Percentiles rank a stretch among this genome's conserved stretches.
These are phyloP conservation scores for Trypanosoma caninum DNA, from an alignment of 208 protist species.

Conservation along the genomic window DNA sequence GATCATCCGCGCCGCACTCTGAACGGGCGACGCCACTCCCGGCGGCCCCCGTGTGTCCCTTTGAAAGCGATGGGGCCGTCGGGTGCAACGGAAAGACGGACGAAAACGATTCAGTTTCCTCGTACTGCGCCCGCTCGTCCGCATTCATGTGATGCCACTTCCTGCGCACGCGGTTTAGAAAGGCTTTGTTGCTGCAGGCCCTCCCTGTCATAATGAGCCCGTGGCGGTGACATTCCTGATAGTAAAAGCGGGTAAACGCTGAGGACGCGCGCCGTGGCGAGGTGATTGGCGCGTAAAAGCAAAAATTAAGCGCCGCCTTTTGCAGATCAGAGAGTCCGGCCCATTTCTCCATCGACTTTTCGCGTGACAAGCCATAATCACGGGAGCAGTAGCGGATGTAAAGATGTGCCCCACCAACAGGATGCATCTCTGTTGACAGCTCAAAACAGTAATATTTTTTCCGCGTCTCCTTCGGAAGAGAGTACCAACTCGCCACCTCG, in stretches of 20 bases:
- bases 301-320: constrained; percentile 73
- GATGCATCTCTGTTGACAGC: constrained; percentile 16
- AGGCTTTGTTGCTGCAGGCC: constrained; percentile 45
- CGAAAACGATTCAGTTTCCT: constrained; percentile 37
- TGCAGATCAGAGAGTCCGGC: constrained; percentile 57
- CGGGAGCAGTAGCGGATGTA: constrained; percentile 58
- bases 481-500: constrained; percentile 23
- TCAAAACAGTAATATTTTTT: constrained; percentile 59
- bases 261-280: constrained; percentile 7
- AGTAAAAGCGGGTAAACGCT: constrained; percentile 66
- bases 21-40: no score
- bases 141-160: constrained; percentile 51
- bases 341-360: constrained; percentile 40
- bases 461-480: constrained; percentile 41
- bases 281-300: constrained; percentile 68
- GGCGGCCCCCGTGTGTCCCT: not conserved
- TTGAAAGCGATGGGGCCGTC: not conserved
- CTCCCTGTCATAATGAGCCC: constrained; percentile 39
- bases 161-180: constrained; percentile 57
- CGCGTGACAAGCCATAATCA: constrained; percentile 67
- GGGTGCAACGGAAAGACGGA: constrained; percentile 46
- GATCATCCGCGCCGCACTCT: not conserved
- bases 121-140: constrained; percentile 53
- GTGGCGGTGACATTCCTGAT: constrained; percentile 43
- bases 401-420: constrained; percentile 44